Percentiles rank a stretch among this genome's conserved stretches.
These are phyloP conservation scores for Aspergillus sp. DNA, from an alignment of 2,329 filamentous ascomycete genomes.

Conservation along the genomic window DNA sequence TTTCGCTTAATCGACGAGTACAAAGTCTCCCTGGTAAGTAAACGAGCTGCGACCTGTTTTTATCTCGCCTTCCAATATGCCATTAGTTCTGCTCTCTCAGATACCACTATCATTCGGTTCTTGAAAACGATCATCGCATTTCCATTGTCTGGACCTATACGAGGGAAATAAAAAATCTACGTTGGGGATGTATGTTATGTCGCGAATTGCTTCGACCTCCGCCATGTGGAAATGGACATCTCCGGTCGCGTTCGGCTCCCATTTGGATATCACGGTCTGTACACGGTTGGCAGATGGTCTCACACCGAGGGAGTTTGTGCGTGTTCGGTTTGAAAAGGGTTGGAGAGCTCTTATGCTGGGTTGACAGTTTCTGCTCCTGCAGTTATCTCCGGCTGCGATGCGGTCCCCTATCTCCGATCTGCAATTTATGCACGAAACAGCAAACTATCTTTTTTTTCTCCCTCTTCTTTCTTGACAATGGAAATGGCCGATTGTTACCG, in stretches of 20 bases:
- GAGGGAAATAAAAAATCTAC: not conserved
- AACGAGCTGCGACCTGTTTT: conserved; percentile 13
- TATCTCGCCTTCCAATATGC: conserved; percentile 13
- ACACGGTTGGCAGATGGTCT: too few relatives aligned
- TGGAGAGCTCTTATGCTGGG: too few relatives aligned
- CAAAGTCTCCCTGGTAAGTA: conserved; percentile 7
- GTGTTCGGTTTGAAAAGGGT: too few relatives aligned
- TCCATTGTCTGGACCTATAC: not conserved
- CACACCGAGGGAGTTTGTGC: too few relatives aligned
- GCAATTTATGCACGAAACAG: too few relatives aligned
- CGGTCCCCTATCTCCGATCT: too few relatives aligned
- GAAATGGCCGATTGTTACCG: not conserved
- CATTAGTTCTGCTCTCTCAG: conserved; percentile 1
- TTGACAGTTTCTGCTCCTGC: too few relatives aligned
- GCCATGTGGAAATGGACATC: not conserved
- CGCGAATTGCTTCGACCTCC: not conserved
- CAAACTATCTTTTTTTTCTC: not conserved
- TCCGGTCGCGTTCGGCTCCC: not conserved
- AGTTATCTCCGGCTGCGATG: too few relatives aligned
- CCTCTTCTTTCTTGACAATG: not conserved
- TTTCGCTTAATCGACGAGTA: conserved; percentile 9
- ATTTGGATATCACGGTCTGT: not conserved
- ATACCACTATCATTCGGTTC: not conserved
- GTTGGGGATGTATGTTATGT: not conserved
- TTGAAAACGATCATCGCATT: not conserved